Percentiles rank a stretch among this genome's conserved stretches.
Conservation (phyloP, 768 basidiomycete species). For the Termitomyces sp. region DNA sequence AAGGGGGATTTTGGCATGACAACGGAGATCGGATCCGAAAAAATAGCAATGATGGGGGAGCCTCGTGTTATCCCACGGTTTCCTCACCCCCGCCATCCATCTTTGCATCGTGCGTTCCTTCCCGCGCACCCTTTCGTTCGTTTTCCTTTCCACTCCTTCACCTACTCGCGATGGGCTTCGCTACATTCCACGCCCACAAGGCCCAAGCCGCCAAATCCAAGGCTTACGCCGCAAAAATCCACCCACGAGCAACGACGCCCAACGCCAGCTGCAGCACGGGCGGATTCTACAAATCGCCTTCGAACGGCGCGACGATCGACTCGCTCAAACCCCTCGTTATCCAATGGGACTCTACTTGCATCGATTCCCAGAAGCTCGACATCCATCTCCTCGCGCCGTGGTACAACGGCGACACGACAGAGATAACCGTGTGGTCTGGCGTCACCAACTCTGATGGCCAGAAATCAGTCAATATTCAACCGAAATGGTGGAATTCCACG, state of each 20-base stretch:
- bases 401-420: conserved; percentile 34
- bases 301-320: conserved; percentile 42
- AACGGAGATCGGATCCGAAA: too few species aligned
- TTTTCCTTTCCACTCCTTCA: neutral
- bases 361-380: conserved; percentile 49
- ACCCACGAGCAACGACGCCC: neutral
- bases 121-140: neutral
- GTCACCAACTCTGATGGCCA: conserved; percentile 47
- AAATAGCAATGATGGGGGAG: neutral
- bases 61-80: neutral
- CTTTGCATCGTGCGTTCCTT: too few species aligned
- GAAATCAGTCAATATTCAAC: conserved; percentile 47
- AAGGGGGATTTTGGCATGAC: too few species aligned
- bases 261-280: conserved; percentile 48
- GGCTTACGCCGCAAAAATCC: neutral
- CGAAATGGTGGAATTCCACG: conserved; percentile 72
- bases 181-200: neutral
- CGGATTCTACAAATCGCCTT: conserved; percentile 59
- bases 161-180: neutral
- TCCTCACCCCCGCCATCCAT: neutral
- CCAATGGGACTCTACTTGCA: conserved; percentile 63
- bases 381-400: conserved; percentile 64
- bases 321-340: conserved; percentile 49
- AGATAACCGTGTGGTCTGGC: conserved; percentile 48
- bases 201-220: neutral